Base-by-base conservation (phyloP, 2,329 filamentous ascomycete genomes). In the Diaporthe sp. region DNA sequence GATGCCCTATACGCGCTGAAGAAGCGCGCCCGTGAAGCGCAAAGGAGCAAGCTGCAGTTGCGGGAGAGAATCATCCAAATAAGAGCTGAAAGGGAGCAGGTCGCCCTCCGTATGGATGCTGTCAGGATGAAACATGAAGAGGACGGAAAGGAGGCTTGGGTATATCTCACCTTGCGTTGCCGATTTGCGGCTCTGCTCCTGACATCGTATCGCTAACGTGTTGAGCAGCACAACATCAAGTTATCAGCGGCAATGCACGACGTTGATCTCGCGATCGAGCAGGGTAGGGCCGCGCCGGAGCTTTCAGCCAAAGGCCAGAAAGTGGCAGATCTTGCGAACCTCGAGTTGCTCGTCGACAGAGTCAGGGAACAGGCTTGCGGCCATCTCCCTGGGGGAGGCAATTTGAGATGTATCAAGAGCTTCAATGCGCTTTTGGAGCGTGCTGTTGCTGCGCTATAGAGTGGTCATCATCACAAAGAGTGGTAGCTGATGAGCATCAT, bases 371-470 rank as follows among this genome's bases (percentile, higher is more conserved):
- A 91, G 78, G 88, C 88, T 2, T 89, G 88, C 78, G 86, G 84
- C 51, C 81, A 82, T 27, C 85, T 87, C 69, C 83, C 84, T 12
- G 84, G 85, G 1, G 89, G 89, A 30, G 81, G 81, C 3, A 82
- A 88, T 6, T 82, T 93, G 76, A 86, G 84, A 74, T 88, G 90
- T 79, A 86, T 93, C 71, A 87, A 83, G 75, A 87, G 90, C 63
- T 93, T 93, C 78, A 93, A 93, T 76, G 86, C 86, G 42, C 91
- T 93, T 76, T 82, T 93, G 65, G 91, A 93, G 80, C 86, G 91
- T 30, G 86, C 90, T 8, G 91, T 90, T 3, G 81, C 85, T 39
- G 89, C 87, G 42, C 82, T 93, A 56, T 91, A 92, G 80, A 77
- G 78, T 27, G 73, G 76, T 44, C 47, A 19, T 56, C 35, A 56